A percentile compares a stretch with the other conserved stretches of the same genome.
phyloP scores from a whole-genome alignment of 1,284 basidiomycete species.

The Trametes sp. region DNA sequence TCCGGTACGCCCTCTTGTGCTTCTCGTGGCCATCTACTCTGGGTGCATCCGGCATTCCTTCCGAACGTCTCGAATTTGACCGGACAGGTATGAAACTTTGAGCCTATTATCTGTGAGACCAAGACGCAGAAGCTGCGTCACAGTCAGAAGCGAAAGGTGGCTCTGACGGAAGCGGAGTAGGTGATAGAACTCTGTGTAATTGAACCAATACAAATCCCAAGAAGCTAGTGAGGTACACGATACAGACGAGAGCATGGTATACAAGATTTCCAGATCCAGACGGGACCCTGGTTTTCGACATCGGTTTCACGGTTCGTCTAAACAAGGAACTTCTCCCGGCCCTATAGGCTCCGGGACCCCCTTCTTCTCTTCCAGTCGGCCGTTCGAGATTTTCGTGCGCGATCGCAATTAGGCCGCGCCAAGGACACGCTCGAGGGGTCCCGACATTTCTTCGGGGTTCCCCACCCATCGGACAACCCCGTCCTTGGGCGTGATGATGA shows the following conservation, averaged over 20 bases:
- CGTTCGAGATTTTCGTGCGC: constrained; percentile 2
- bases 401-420: constrained; percentile 21
- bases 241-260: background rate
- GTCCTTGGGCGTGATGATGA: constrained; percentile 44
- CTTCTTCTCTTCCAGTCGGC: background rate
- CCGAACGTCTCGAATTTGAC: background rate
- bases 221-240: constrained; percentile 8
- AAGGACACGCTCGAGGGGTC: constrained; percentile 36
- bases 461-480: constrained; percentile 42
- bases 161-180: background rate
- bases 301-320: background rate
- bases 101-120: constrained; percentile 1
- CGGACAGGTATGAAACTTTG: constrained; percentile 16
- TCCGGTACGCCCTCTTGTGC: background rate
- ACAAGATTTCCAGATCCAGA: background rate
- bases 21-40: background rate
- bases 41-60: background rate
- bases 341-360: background rate
- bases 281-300: background rate
- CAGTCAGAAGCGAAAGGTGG: background rate
- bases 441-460: constrained; percentile 43
- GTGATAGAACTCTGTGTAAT: background rate
- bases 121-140: background rate
- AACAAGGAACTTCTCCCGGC: background rate
- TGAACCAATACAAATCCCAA: constrained; percentile 7